Percentiles rank a stretch among this genome's conserved stretches.
Conservation (phyloP, 2,329 filamentous ascomycete species). For the Arthrobotrys sphaeroides region DNA sequence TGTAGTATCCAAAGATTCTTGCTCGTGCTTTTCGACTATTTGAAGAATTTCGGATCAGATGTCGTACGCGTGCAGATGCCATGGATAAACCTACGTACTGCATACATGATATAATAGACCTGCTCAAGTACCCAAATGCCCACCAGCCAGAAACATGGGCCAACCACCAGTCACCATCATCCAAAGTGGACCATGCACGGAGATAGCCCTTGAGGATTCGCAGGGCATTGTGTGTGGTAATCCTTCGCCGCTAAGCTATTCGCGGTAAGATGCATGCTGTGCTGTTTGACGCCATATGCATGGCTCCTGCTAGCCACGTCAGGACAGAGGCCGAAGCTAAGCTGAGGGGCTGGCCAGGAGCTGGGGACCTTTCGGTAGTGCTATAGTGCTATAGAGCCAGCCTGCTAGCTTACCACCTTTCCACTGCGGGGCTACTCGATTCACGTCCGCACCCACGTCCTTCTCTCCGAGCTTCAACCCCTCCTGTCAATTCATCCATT, state of each 20-base stretch:
- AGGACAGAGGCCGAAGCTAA: conserved; percentile 25
- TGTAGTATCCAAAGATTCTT: no score
- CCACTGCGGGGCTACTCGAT: conserved; percentile 27
- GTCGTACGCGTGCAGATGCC: no score
- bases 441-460: conserved; percentile 9
- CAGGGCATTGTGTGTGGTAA: background rate
- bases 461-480: conserved; percentile 1
- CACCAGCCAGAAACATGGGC: no score
- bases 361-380: background rate
- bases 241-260: conserved; percentile 10
- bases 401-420: background rate
- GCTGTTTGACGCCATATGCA: conserved; percentile 27
- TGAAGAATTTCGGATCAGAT: no score
- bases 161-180: background rate
- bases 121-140: no score
- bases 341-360: background rate
- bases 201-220: background rate
- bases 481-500: conserved; percentile 5
- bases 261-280: conserved; percentile 18
- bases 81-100: no score
- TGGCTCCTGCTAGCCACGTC: conserved; percentile 46
- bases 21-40: no score
- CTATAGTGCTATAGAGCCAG: background rate
- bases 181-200: background rate
- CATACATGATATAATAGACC: no score